Evolutionary conservation across 805 yeast genomes (phyloP).

Genomic region (Ogataea thermomethanolica): DNA sequence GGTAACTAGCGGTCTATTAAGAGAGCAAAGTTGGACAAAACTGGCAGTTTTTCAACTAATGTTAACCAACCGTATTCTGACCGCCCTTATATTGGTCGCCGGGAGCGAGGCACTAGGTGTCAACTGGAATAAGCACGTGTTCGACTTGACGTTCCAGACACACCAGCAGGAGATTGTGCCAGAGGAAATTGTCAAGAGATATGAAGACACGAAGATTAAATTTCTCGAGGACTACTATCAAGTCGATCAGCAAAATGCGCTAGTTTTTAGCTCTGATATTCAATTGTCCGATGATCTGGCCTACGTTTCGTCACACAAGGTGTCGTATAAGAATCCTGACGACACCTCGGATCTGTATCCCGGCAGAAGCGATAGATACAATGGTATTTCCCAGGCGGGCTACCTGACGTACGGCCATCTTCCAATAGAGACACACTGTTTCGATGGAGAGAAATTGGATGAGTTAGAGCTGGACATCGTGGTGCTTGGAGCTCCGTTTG

Average conservation of each 20-base stretch:
- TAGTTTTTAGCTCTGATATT: constrained; percentile 9
- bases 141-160: no score
- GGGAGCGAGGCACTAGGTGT: no score
- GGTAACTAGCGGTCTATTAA: no score
- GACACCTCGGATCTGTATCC: constrained; percentile 22
- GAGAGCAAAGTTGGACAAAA: no score
- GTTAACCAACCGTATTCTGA: no score
- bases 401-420: constrained; percentile 20
- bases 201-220: constrained; percentile 17
- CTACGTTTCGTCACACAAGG: constrained; percentile 7
- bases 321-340: constrained; percentile 20
- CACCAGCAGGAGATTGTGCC: no score
- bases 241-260: constrained; percentile 9
- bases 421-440: constrained; percentile 15
- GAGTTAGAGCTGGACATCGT: constrained; percentile 41
- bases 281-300: constrained; percentile 11
- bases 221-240: constrained; percentile 21
- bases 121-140: no score
- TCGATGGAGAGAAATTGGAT: constrained; percentile 10
- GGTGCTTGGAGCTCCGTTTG: constrained; percentile 54
- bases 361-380: constrained; percentile 21
- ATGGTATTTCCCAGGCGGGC: constrained; percentile 21
- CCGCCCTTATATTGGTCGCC: no score
- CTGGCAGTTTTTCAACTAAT: no score
- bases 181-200: neutral